phyloP scores from a whole-genome alignment of 768 basidiomycete species.

The Collybia sordida region DNA sequence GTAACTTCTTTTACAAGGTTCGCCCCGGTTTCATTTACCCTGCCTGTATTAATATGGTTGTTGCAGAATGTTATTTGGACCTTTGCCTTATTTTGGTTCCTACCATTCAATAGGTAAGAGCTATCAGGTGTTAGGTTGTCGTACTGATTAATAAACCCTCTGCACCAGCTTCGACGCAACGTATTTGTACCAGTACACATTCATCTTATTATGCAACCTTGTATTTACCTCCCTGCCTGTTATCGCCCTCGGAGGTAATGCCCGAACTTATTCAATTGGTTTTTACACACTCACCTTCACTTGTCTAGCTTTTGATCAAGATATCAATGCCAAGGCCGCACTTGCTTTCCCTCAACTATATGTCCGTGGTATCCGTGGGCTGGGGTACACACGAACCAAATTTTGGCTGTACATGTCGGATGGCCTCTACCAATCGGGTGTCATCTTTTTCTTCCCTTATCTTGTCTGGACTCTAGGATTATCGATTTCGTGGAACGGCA shows the following conservation, averaged over 20 bases:
- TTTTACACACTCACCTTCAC: conserved; percentile 9
- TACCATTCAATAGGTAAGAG: conserved; percentile 80
- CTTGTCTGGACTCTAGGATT: conserved; percentile 65
- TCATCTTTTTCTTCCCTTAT: conserved; percentile 87
- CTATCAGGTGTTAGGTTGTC: background rate
- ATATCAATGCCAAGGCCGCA: conserved; percentile 86
- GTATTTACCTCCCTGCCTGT: conserved; percentile 94
- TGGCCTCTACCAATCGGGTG: conserved; percentile 88
- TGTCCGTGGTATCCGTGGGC: conserved; percentile 87
- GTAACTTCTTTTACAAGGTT: conserved; percentile 98
- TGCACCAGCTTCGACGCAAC: conserved; percentile 82
- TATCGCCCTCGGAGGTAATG: conserved; percentile 81
- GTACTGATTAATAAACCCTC: background rate
- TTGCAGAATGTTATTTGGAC: conserved; percentile 89
- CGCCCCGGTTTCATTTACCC: conserved; percentile 12
- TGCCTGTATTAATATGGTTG: conserved; percentile 8
- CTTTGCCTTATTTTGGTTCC: conserved; percentile 90
- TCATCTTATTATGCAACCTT: conserved; percentile 89
- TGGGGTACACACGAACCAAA: conserved; percentile 88
- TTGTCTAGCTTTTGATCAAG: conserved; percentile 85
- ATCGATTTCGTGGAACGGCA: conserved; percentile 75
- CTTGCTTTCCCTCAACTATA: conserved; percentile 96
- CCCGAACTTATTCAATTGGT: background rate
- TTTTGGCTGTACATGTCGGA: conserved; percentile 97
- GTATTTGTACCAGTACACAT: conserved; percentile 93